Percentiles rank a stretch among this genome's conserved stretches.
These are phyloP conservation scores for Blastobotrys indianensis DNA, from an alignment of 1,139 yeast genomes.

Conservation along the genomic window DNA sequence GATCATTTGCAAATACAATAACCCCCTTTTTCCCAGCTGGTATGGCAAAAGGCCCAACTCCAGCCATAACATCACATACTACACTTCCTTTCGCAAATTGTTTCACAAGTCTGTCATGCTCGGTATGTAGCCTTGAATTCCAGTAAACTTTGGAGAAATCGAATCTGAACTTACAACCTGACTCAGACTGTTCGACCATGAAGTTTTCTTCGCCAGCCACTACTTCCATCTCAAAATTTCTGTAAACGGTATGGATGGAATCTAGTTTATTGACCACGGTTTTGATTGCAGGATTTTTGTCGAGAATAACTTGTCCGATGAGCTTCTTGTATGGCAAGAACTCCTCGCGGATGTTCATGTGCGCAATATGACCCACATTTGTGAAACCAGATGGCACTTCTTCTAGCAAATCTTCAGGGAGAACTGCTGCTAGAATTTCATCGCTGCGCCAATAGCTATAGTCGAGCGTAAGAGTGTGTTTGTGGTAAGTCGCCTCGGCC, in stretches of 20 bases:
- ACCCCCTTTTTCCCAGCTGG: conserved; percentile 89
- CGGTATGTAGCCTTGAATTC: conserved; percentile 93
- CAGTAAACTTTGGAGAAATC: conserved; percentile 94
- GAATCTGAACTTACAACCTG: conserved; percentile 78
- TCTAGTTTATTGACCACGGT: conserved; percentile 96
- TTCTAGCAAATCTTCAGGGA: conserved; percentile 64
- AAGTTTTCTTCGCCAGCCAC: conserved; percentile 74
- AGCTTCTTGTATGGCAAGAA: conserved; percentile 74
- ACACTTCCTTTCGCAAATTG: conserved; percentile 55
- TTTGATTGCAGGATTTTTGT: conserved; percentile 68
- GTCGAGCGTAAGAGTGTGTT: conserved; percentile 53
- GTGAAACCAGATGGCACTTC: conserved; percentile 91
- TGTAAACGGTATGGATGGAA: conserved; percentile 75
- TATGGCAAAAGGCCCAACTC: conserved; percentile 96
- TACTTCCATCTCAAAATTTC: conserved; percentile 92
- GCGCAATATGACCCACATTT: conserved; percentile 94
- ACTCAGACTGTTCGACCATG: conserved; percentile 80
- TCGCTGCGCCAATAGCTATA: conserved; percentile 90
- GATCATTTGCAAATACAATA: conserved; percentile 83
- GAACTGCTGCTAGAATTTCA: conserved; percentile 67
- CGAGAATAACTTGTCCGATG: conserved; percentile 87
- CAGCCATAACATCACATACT: conserved; percentile 95
- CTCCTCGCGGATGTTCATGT: conserved; percentile 76
- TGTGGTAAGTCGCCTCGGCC: conserved; percentile 43
- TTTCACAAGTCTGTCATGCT: conserved; percentile 74